Evolutionary conservation across 2,329 filamentous ascomycete species (phyloP), one percentile per base, ranked within the genome.

Genomic region (Hypoxylon sp.): DNA sequence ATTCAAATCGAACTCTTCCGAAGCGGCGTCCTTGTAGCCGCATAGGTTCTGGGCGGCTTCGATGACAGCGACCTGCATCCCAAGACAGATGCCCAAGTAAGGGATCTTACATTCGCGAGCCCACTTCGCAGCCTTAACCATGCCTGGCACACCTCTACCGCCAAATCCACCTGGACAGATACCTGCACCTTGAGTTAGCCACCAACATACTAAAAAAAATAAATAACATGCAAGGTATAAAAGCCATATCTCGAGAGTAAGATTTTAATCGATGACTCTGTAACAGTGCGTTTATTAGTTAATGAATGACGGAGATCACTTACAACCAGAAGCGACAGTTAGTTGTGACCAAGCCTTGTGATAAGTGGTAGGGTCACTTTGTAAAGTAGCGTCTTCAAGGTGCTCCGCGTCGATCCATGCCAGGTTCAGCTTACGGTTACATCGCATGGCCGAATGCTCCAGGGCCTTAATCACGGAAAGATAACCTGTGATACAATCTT

Each of bases 61-160:
- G 72, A 98, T 91, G 50, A 97, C 93, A 19, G 95, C 94, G 50
- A 97, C 87, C 79, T 98, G 96, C 90, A 97, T 93, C 63, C 94
- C 94, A 21, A 98, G 84, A 78, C 95, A 98, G 69, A 98, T 91
- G 65, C 96, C 96, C 0, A 98, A 86, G 81, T 91, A 98, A 1
- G 94, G 94, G 2, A 88, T 88, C 68, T 91, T 90, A 74, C 93
- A 90, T 72, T 91, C 91, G 61, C 96, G 90, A 1, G 95, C 94
- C 90, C 92, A 98, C 70, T 90, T 91, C n/a, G 92, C 91, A 2
- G 91, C 92, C 60, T 89, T 84, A 75, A 98, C 91, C 94, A 98
- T 98, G 68, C 96, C 96, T 77, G 95, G 91, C 0, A 89, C 93
- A 63, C 93, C 95, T 73, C 96, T 38, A 85, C 82, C 49, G 48